Evolutionary conservation across 306 rosid genomes (phyloP).

Genomic region (Begonia masoniana): DNA sequence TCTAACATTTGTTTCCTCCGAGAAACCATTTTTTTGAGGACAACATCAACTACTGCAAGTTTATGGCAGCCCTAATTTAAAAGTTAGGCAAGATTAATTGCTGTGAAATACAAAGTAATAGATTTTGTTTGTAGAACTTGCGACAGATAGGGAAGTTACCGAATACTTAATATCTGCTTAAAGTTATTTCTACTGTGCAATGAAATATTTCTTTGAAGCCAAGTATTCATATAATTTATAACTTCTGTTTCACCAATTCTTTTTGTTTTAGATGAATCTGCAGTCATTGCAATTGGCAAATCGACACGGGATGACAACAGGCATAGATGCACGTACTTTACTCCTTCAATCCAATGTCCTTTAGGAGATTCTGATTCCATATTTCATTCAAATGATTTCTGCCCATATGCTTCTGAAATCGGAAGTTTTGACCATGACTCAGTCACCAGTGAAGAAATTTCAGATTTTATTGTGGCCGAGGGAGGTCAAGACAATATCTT

Average conservation of each 20-base stretch:
- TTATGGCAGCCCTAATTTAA: too few relatives aligned
- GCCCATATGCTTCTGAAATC: slow-evolving; percentile 18
- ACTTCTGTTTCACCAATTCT: not conserved
- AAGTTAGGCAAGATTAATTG: too few relatives aligned
- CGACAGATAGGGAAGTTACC: too few relatives aligned
- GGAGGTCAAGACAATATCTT: slow-evolving; percentile 12
- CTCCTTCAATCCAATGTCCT: slow-evolving; percentile 10
- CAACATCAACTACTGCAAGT: too few relatives aligned
- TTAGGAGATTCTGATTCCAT: slow-evolving; percentile 14
- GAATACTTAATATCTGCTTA: not conserved
- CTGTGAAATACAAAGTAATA: too few relatives aligned
- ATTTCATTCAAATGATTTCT: slow-evolving; percentile 18
- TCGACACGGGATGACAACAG: slow-evolving; percentile 44
- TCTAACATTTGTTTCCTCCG: too few relatives aligned
- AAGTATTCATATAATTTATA: not conserved
- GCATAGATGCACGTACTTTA: slow-evolving; percentile 18
- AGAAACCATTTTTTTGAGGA: too few relatives aligned
- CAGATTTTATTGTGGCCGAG: slow-evolving; percentile 9
- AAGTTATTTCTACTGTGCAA: not conserved
- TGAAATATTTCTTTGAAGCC: not conserved
- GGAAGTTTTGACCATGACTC: slow-evolving; percentile 17
- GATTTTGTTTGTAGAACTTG: too few relatives aligned
- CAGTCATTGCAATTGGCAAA: slow-evolving; percentile 19
- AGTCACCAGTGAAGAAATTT: slow-evolving; percentile 16
- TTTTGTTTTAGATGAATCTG: slow-evolving; percentile 34